A percentile compares a stretch with the other conserved stretches of the same genome.
phyloP scores from a whole-genome alignment of 2,329 filamentous ascomycete genomes.

The Lachnellula hyalina region DNA sequence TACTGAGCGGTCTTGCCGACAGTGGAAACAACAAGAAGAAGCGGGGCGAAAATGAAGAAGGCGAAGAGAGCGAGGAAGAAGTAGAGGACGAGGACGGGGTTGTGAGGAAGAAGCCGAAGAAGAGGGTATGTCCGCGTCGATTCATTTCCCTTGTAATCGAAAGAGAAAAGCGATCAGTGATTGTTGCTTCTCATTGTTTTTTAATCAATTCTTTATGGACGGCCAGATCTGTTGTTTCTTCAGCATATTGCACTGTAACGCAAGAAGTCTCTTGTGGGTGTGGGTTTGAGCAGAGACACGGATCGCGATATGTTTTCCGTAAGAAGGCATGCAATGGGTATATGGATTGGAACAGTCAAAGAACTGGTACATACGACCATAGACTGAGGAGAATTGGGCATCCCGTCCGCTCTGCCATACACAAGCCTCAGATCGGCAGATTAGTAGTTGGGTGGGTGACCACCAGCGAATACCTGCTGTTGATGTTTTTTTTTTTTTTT shows the following conservation, averaged over 20 bases:
- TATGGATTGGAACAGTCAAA: neutral
- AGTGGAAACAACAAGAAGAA: constrained; percentile 71
- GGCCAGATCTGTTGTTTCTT: no score
- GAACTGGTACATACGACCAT: constrained; percentile 23
- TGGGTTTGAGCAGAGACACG: no score
- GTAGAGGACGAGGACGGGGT: constrained; percentile 53
- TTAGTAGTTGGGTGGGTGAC: no score
- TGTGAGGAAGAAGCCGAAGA: constrained; percentile 58
- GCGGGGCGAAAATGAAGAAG: constrained; percentile 61
- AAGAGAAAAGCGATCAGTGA: neutral
- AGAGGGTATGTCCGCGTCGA: constrained; percentile 54
- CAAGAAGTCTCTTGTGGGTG: no score
- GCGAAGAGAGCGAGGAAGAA: constrained; percentile 56
- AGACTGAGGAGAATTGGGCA: constrained; percentile 27
- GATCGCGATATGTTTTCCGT: no score
- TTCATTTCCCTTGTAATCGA: neutral
- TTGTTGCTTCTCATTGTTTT: no score
- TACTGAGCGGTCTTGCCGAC: constrained; percentile 89
- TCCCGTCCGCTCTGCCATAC: constrained; percentile 29
- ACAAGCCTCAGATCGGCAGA: constrained; percentile 13
- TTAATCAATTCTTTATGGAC: no score
- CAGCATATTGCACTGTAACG: no score
- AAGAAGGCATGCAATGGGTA: neutral
- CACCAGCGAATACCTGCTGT: no score
- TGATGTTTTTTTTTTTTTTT: neutral